Conservation (phyloP, 345 rosid species). For the Camelina sativa region DNA sequence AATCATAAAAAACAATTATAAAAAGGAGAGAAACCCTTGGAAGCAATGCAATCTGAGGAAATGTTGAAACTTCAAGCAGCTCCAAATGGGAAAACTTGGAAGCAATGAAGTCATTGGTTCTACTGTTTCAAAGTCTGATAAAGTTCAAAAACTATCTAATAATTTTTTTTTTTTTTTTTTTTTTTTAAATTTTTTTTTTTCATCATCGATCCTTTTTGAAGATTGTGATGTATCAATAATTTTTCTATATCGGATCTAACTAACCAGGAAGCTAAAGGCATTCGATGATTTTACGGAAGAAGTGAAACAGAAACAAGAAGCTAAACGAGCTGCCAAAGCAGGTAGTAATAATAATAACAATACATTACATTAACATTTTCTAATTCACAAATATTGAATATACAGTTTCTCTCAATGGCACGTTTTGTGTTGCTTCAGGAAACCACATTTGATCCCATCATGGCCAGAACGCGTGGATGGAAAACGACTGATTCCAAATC, state of each 20-base stretch:
- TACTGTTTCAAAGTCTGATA: constrained; percentile 52
- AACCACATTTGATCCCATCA: constrained; percentile 41
- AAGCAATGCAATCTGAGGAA: constrained; percentile 66
- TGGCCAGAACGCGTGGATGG: constrained; percentile 71
- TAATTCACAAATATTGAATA: not conserved
- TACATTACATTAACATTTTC: not conserved
- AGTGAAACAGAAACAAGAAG: constrained; percentile 55
- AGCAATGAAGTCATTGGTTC: constrained; percentile 59
- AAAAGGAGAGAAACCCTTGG: constrained; percentile 51
- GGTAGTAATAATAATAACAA: constrained; percentile 43
- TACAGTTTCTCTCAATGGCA: constrained; percentile 2
- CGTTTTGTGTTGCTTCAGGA: constrained; percentile 35
- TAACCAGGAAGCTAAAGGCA: constrained; percentile 69
- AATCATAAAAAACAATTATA: too few relatives aligned
- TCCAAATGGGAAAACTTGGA: constrained; percentile 78
- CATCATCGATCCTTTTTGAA: not conserved
- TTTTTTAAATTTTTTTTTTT: too few relatives aligned
- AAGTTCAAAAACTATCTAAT: constrained; percentile 61
- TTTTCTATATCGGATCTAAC: constrained; percentile 31
- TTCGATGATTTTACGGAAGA: constrained; percentile 74
- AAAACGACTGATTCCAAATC: constrained; percentile 57
- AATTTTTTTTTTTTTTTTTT: not conserved
- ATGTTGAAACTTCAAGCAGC: constrained; percentile 87
- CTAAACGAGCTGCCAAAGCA: constrained; percentile 73
- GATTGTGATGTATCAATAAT: constrained; percentile 25